phyloP scores from a whole-genome alignment of 345 rosid species.

The Hirschfeldia incana region DNA sequence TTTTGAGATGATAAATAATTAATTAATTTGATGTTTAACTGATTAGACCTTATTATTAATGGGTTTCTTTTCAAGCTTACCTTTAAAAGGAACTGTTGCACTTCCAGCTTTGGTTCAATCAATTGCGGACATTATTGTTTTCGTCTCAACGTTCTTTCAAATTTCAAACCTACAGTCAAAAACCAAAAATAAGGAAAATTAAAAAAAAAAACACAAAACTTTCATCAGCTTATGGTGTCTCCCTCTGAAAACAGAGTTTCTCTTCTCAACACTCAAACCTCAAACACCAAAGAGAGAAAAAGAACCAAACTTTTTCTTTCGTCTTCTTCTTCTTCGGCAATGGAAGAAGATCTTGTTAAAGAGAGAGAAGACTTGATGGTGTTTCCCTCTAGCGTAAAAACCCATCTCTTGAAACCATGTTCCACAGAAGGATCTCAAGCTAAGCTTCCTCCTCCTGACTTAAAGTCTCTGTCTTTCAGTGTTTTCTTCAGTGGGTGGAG shows the following conservation, averaged over 20 bases:
- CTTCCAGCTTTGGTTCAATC: not conserved
- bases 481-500: not conserved
- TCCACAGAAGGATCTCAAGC: not conserved
- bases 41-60: not conserved
- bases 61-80: not conserved
- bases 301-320: not conserved
- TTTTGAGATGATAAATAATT: not conserved
- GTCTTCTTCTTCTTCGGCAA: not conserved
- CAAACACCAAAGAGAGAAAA: not conserved
- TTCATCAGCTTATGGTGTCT: slow-evolving; percentile 27
- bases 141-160: not conserved
- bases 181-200: not conserved
- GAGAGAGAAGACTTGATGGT: slow-evolving; percentile 42
- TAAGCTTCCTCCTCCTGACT: not conserved
- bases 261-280: not conserved
- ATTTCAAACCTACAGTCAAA: too few species aligned
- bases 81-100: not conserved
- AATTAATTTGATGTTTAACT: not conserved
- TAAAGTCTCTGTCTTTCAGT: slow-evolving; percentile 5
- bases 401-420: not conserved
- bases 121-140: not conserved
- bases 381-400: not conserved
- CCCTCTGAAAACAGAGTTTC: slow-evolving; percentile 3
- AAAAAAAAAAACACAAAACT: not conserved
- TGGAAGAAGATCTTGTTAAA: not conserved